These are phyloP conservation scores for Naganishia cerealis DNA, from an alignment of 1,284 basidiomycete genomes.

Conservation along the genomic window DNA sequence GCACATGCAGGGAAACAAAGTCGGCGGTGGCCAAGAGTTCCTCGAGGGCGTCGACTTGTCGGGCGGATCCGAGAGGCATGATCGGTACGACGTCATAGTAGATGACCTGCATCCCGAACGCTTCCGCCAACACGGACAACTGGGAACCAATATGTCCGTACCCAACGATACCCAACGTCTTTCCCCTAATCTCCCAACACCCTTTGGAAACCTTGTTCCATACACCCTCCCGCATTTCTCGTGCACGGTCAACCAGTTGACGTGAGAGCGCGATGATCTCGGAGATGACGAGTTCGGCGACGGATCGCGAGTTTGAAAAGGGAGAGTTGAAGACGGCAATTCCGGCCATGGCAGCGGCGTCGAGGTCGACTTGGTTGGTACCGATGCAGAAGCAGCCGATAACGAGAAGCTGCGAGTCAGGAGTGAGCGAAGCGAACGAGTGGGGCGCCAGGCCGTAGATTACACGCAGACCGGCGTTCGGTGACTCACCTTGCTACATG, in stretches of 20 bases:
- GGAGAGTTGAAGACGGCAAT: conserved; percentile 99
- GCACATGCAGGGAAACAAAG: conserved; percentile 95
- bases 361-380: conserved; percentile 95
- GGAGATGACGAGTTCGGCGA: conserved; percentile 94
- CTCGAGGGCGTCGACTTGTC: conserved; percentile 80
- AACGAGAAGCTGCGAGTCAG: conserved; percentile 71
- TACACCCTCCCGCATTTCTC: conserved; percentile 81
- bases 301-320: conserved; percentile 98
- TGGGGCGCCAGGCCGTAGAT: conserved; percentile 20
- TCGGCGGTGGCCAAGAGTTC: conserved; percentile 77
- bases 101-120: conserved; percentile 92
- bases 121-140: conserved; percentile 93
- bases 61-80: conserved; percentile 95
- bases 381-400: conserved; percentile 99
- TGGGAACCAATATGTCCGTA: conserved; percentile 99
- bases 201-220: conserved; percentile 99
- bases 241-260: conserved; percentile 84
- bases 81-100: conserved; percentile 95
- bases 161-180: conserved; percentile 95
- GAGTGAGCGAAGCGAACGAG: background rate
- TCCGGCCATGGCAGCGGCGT: conserved; percentile 78
- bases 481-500: conserved; percentile 68
- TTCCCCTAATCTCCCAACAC: conserved; percentile 97
- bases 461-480: background rate
- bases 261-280: conserved; percentile 93